Conservation (phyloP, 768 basidiomycete species). For the Boletellus ananiceps region DNA sequence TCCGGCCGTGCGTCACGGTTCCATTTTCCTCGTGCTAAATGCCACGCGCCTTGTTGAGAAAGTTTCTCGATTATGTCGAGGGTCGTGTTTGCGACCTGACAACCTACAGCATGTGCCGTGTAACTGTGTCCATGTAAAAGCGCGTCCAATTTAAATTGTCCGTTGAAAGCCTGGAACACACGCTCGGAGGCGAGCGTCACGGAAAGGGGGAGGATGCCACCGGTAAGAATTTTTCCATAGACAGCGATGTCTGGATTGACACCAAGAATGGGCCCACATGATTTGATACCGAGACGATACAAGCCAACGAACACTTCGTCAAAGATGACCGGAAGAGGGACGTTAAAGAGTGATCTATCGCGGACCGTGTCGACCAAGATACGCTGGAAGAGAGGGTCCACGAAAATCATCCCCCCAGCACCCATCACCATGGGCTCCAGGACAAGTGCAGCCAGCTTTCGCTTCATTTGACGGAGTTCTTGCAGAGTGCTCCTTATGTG, state of each 20-base stretch:
- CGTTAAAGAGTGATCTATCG: slow-evolving; percentile 31
- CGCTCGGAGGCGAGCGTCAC: slow-evolving; percentile 77
- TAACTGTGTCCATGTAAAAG: slow-evolving; percentile 94
- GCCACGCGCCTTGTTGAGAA: slow-evolving; percentile 51
- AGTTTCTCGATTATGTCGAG: slow-evolving; percentile 59
- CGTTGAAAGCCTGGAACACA: slow-evolving; percentile 77
- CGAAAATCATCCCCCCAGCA: slow-evolving; percentile 95
- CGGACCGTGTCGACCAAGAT: slow-evolving; percentile 81
- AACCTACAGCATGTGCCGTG: slow-evolving; percentile 90
- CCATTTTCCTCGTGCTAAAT: slow-evolving; percentile 59
- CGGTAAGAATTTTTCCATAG: slow-evolving; percentile 90
- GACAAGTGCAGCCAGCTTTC: slow-evolving; percentile 67
- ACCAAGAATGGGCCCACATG: slow-evolving; percentile 61
- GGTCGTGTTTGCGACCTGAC: slow-evolving; percentile 83
- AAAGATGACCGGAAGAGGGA: slow-evolving; percentile 83
- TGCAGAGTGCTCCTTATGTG: slow-evolving; percentile 54
- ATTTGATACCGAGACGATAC: slow-evolving; percentile 77
- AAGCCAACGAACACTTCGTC: slow-evolving; percentile 96
- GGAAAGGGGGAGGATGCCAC: slow-evolving; percentile 84
- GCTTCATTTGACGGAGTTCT: slow-evolving; percentile 35
- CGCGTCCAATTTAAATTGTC: slow-evolving; percentile 75
- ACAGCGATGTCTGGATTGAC: slow-evolving; percentile 83
- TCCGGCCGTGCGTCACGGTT: slow-evolving; percentile 1
- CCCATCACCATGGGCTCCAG: slow-evolving; percentile 93
- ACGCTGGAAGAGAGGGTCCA: slow-evolving; percentile 94